Evolutionary conservation across 768 basidiomycete genomes (phyloP), one percentile per base, ranked within the genome.

Genomic region (Naganishia onofrii): DNA sequence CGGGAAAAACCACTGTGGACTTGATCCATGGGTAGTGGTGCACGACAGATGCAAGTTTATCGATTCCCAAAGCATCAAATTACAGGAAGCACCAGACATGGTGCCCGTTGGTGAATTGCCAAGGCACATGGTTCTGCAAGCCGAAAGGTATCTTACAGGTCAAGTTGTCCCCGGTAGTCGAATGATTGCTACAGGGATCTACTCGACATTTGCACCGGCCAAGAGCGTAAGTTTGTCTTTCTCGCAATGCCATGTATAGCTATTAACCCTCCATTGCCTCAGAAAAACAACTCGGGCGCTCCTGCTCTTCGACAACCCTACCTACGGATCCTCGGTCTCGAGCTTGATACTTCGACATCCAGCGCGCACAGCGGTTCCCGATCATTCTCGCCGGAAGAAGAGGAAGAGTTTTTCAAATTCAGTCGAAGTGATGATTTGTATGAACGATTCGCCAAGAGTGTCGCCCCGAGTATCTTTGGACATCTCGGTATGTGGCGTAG

Each of bases 1-100:
- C 46, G 90, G 89, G n/a, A 89, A 91, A 80, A 87, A 90, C 80
- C 96, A 98, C 75, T 99, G 96, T 77, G 93, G 93, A 0, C 80
- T 98, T 66, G 96, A 98, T 78, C 96, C 96, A 0, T 99, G 94
- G 82, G 85, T 93, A 65, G 94, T 99, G 77, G 84, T 97, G 19
- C 96, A 99, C 81, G 89, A 92, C 44, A 91, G 92, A 82, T 98
- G 92, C 36, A 85, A 87, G 7, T 99, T 98, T 77, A 89, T 93
- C 9, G 96, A 99, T 78, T 93, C 96, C 74, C 96, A 99, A 81
- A 90, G 87, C 13, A 85, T 99, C 75, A 99, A 99, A 80, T 86
- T 99, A 15, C 96, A 99, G 81, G 96, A 99, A 81, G 94, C 95
- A 21, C 96, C 96, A 0, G 96, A 99, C 80, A 96, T 97, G 92